Evolutionary conservation across 75 land plant genomes (phyloP).

Genomic region (Ceratopteris richardii): DNA sequence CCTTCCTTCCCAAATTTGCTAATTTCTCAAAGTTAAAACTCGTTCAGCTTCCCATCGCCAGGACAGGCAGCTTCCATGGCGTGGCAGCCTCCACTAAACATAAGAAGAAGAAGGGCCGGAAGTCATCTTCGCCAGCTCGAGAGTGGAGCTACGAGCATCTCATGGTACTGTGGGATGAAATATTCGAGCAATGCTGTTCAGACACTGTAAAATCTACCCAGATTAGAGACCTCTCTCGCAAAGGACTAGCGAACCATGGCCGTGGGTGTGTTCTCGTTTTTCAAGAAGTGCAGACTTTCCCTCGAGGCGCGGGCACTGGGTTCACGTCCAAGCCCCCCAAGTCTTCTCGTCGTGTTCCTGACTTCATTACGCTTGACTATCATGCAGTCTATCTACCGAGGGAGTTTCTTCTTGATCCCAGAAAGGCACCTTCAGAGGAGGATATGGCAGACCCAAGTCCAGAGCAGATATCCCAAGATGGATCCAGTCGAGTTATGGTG

Average conservation of each 20-base stretch:
- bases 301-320: conserved; percentile 25
- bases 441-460: conserved; percentile 6
- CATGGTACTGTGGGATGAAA: conserved; percentile 37
- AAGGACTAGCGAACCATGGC: conserved; percentile 18
- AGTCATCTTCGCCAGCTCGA: background rate
- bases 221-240: conserved; percentile 7
- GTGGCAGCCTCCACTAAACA: too few species aligned
- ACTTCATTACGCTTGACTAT: conserved; percentile 11
- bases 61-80: too few species aligned
- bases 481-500: too few species aligned
- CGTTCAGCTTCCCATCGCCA: too few species aligned
- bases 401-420: conserved; percentile 24
- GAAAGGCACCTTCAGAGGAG: conserved; percentile 16
- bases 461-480: background rate
- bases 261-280: conserved; percentile 30
- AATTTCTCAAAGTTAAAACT: too few species aligned
- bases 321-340: conserved; percentile 15
- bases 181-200: conserved; percentile 25
- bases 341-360: conserved; percentile 11
- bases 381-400: conserved; percentile 24
- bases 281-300: conserved; percentile 19
- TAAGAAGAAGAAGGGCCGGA: conserved; percentile 2
- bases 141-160: conserved; percentile 25
- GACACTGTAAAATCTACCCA: conserved; percentile 7
- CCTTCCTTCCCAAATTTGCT: background rate